Conservation (phyloP, 2,329 filamentous ascomycete genomes). For the Aspergillus phoenicis region DNA sequence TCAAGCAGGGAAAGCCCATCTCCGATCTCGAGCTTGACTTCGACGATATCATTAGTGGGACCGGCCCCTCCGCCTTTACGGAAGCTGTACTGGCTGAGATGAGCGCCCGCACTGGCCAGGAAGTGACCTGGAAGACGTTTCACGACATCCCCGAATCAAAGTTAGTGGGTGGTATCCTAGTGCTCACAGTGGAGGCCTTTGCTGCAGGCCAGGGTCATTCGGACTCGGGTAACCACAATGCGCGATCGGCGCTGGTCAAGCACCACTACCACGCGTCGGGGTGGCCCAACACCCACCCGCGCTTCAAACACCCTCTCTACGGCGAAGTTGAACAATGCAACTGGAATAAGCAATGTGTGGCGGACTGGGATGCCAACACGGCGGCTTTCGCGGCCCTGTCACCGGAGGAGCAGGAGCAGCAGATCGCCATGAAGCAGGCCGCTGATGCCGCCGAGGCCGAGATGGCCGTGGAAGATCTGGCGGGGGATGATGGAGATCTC, state of each 20-base stretch:
- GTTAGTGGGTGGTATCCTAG: conserved; percentile 64
- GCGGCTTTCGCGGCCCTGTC: conserved; percentile 14
- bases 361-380: conserved; percentile 15
- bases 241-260: conserved; percentile 67
- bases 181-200: conserved; percentile 71
- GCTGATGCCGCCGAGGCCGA: conserved; percentile 5
- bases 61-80: conserved; percentile 71
- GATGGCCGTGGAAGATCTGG: not conserved
- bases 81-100: conserved; percentile 66
- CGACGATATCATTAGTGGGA: conserved; percentile 72
- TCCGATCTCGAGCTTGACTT: conserved; percentile 68
- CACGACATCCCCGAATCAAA: conserved; percentile 68
- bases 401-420: conserved; percentile 14
- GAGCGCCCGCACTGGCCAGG: conserved; percentile 50
- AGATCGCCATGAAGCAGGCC: conserved; percentile 15
- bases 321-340: conserved; percentile 19
- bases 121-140: conserved; percentile 65
- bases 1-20: conserved; percentile 61
- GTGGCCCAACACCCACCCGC: conserved; percentile 53
- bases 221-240: conserved; percentile 69
- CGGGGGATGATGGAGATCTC: not conserved
- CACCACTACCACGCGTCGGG: conserved; percentile 75
- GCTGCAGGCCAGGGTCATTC: conserved; percentile 74
- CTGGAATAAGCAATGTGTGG: conserved; percentile 19
- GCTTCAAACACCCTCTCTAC: conserved; percentile 16